These are phyloP conservation scores for Emericellopsis terricola DNA, from an alignment of 495 filamentous ascomycete genomes.

Conservation along the genomic window DNA sequence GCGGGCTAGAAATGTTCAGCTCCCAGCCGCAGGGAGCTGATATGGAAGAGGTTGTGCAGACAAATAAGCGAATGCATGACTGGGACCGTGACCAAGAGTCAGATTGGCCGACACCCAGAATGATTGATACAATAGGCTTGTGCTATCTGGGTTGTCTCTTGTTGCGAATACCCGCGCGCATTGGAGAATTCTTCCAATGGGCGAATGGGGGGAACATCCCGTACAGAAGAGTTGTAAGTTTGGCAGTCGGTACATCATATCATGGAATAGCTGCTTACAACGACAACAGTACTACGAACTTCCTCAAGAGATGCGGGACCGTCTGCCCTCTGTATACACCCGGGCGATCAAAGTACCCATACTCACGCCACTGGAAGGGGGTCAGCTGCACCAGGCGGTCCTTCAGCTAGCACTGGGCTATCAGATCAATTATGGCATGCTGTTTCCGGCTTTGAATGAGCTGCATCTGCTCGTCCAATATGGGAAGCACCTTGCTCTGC, in stretches of 20 bases:
- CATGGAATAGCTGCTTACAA: no score
- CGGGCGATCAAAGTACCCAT: slow-evolving; percentile 34
- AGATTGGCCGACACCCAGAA: slow-evolving; percentile 20
- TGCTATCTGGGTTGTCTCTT: slow-evolving; percentile 27
- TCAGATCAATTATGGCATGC: slow-evolving; percentile 44
- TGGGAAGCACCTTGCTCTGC: slow-evolving; percentile 57
- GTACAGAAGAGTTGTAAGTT: slow-evolving; percentile 20
- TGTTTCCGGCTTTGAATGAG: slow-evolving; percentile 54
- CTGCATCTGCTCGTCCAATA: slow-evolving; percentile 48
- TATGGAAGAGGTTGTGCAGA: not conserved
- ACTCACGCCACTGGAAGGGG: slow-evolving; percentile 25
- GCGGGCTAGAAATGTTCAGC: slow-evolving; percentile 15
- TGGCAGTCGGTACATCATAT: not conserved
- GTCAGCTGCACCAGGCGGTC: slow-evolving; percentile 45
- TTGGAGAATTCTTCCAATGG: slow-evolving; percentile 26
- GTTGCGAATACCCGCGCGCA: slow-evolving; percentile 20
- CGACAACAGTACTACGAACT: slow-evolving; percentile 22
- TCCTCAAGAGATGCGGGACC: slow-evolving; percentile 48
- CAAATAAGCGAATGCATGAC: not conserved
- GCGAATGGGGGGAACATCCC: slow-evolving; percentile 20
- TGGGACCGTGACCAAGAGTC: slow-evolving; percentile 4
- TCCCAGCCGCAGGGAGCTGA: slow-evolving; percentile 14
- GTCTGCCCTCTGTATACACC: slow-evolving; percentile 41
- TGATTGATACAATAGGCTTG: slow-evolving; percentile 23
- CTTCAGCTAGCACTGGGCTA: slow-evolving; percentile 43